Conservation (phyloP, 2,329 filamentous ascomycete species). For the Fusarium sp. region DNA sequence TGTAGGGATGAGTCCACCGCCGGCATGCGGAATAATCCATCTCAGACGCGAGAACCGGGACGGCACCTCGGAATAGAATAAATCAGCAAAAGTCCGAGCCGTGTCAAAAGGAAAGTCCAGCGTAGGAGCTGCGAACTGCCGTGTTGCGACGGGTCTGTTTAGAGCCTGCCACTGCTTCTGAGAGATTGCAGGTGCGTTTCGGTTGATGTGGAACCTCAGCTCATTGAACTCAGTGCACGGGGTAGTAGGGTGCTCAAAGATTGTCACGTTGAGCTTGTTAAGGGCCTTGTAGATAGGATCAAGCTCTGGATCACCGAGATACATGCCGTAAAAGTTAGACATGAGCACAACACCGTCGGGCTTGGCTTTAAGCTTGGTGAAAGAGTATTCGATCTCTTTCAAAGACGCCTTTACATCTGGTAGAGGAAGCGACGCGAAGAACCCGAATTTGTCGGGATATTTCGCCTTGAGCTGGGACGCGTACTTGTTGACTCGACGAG, state of each 20-base stretch:
- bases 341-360: conserved; percentile 67
- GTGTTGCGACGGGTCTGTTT: too few relatives aligned
- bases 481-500: too few relatives aligned
- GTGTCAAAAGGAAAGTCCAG: conserved; percentile 8
- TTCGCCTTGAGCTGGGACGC: too few relatives aligned
- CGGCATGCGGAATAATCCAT: conserved; percentile 49
- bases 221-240: too few relatives aligned
- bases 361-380: conserved; percentile 55
- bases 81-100: conserved; percentile 38
- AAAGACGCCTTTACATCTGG: conserved; percentile 64
- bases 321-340: conserved; percentile 68
- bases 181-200: too few relatives aligned
- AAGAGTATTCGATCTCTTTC: conserved; percentile 62
- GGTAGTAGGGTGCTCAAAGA: conserved; percentile 39
- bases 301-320: conserved; percentile 64
- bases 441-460: conserved; percentile 56
- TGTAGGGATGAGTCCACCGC: conserved; percentile 45
- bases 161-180: too few relatives aligned
- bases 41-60: conserved; percentile 40
- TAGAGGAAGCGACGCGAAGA: conserved; percentile 68
- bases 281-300: conserved; percentile 65
- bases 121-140: too few relatives aligned
- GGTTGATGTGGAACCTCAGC: too few relatives aligned
- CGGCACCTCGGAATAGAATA: conserved; percentile 40
- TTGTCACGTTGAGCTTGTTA: conserved; percentile 60